These are phyloP conservation scores for Allodekkera sacchari DNA, from an alignment of 805 yeast genomes.

Conservation along the genomic window DNA sequence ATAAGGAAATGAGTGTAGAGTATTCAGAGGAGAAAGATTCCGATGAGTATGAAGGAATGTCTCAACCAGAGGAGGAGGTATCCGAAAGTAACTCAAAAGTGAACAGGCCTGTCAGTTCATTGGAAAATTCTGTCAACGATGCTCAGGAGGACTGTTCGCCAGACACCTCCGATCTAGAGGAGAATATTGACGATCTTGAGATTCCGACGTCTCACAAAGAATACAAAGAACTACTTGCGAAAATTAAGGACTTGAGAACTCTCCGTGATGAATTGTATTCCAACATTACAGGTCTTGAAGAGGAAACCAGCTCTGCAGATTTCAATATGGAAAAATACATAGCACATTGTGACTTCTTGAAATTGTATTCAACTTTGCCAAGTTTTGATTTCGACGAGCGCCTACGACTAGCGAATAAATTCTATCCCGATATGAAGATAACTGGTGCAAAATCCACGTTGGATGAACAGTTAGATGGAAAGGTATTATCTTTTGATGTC, in stretches of 20 bases:
- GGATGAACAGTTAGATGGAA: neutral
- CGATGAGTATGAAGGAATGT: too few relatives aligned
- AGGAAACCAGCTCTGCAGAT: neutral
- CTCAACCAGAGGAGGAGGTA: too few relatives aligned
- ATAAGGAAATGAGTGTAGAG: too few relatives aligned
- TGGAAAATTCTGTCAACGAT: too few relatives aligned
- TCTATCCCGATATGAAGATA: slow-evolving; percentile 22
- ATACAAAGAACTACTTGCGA: neutral
- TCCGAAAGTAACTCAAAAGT: too few relatives aligned
- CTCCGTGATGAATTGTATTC: neutral
- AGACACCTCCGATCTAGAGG: too few relatives aligned
- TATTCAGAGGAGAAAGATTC: too few relatives aligned
- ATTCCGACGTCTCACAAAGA: too few relatives aligned
- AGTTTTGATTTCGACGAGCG: slow-evolving; percentile 19
- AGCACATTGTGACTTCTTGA: slow-evolving; percentile 9
- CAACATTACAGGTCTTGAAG: neutral
- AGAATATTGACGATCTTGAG: too few relatives aligned
- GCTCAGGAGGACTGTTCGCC: too few relatives aligned
- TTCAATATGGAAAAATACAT: slow-evolving; percentile 13
- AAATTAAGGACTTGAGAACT: neutral
- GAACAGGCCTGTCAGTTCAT: too few relatives aligned
- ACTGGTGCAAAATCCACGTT: slow-evolving; percentile 2
- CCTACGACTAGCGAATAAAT: slow-evolving; percentile 13
- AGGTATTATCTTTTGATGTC: neutral
- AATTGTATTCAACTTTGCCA: slow-evolving; percentile 20